Conservation (phyloP, 2,329 filamentous ascomycete species). For the Colletotrichum sp. region DNA sequence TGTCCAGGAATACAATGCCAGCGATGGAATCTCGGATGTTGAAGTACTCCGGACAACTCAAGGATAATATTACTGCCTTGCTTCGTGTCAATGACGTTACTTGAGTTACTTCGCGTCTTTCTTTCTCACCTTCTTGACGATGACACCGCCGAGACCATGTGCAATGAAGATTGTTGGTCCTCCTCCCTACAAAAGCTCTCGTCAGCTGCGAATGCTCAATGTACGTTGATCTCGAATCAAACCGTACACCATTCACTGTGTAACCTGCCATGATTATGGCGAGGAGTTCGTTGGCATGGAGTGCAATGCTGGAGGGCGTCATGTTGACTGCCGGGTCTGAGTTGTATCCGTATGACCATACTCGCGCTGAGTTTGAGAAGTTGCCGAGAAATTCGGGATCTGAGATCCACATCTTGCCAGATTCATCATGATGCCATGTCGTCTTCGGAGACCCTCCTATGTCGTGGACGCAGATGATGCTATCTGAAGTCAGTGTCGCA, state of each 20-base stretch:
- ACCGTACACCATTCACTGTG: background rate
- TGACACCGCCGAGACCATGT: constrained; percentile 27
- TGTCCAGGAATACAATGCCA: constrained; percentile 27
- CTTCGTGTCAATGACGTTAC: no score
- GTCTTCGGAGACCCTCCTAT: constrained; percentile 22
- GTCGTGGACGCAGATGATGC: constrained; percentile 28
- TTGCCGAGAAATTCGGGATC: constrained; percentile 26
- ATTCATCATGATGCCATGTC: constrained; percentile 26
- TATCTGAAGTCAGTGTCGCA: constrained; percentile 22
- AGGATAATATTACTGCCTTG: background rate
- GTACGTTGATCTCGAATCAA: no score
- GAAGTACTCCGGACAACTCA: background rate
- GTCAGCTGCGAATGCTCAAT: no score
- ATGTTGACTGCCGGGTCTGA: constrained; percentile 26
- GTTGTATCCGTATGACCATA: constrained; percentile 28
- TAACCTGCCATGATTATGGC: background rate
- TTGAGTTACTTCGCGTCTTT: background rate
- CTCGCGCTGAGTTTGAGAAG: constrained; percentile 19
- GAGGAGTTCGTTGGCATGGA: constrained; percentile 28
- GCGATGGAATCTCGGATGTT: constrained; percentile 7
- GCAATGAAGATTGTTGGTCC: constrained; percentile 26
- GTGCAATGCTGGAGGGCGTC: constrained; percentile 24
- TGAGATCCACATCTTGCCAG: constrained; percentile 29
- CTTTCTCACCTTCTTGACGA: constrained; percentile 26
- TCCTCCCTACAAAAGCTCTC: constrained; percentile 6